A percentile compares a stretch with the other conserved stretches of the same genome.
Evolutionary conservation across 2,329 filamentous ascomycete species (phyloP).

Genomic region (Ceratocystis alfenasii): DNA sequence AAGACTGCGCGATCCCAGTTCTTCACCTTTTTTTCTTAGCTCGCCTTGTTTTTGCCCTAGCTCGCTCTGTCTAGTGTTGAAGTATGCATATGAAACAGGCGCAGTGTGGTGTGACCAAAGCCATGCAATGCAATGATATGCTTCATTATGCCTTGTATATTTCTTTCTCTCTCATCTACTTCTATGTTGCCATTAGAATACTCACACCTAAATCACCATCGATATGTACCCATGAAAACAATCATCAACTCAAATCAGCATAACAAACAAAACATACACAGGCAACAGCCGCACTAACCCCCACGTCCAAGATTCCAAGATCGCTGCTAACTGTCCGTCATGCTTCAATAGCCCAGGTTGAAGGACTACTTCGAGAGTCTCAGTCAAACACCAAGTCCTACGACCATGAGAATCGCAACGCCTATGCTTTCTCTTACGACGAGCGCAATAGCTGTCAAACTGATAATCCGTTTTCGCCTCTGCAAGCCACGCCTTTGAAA

Average conservation of each 20-base stretch:
- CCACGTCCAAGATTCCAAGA: no score
- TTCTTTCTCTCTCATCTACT: background rate
- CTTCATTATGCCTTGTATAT: background rate
- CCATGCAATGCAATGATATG: background rate
- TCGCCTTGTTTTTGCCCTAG: no score
- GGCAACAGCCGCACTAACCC: background rate
- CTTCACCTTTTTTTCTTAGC: no score
- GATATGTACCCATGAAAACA: no score
- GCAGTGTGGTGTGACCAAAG: background rate
- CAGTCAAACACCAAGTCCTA: constrained; percentile 30
- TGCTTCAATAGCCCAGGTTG: constrained; percentile 55
- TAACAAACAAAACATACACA: background rate
- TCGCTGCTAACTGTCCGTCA: background rate
- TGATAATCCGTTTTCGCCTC: background rate
- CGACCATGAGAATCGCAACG: constrained; percentile 23
- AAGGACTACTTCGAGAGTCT: constrained; percentile 61
- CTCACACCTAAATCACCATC: no score
- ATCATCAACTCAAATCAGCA: background rate
- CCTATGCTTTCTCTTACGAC: background rate
- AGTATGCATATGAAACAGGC: background rate
- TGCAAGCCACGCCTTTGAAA: background rate
- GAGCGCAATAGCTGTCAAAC: background rate
- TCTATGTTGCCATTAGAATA: no score
- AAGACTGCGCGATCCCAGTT: no score
- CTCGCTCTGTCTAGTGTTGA: background rate